Evolutionary conservation across 805 yeast species (phyloP).

Genomic region (Wickerhamomyces chambardii): DNA sequence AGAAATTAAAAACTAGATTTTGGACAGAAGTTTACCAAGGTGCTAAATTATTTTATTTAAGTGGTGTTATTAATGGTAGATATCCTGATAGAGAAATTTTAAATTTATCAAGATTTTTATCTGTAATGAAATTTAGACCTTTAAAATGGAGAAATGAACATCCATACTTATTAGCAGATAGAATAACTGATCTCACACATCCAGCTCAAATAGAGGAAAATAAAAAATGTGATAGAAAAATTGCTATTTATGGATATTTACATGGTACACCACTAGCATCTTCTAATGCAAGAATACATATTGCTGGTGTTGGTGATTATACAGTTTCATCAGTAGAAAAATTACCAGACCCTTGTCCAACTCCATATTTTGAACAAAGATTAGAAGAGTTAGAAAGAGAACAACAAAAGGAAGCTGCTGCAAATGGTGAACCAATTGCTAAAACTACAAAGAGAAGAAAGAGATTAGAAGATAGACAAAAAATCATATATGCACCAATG

Average conservation of each 20-base stretch:
- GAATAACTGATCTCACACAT: slow-evolving; percentile 90
- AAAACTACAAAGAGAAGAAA: slow-evolving; percentile 75
- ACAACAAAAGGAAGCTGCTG: slow-evolving; percentile 54
- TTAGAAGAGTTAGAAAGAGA: slow-evolving; percentile 78
- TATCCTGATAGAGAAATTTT: slow-evolving; percentile 96
- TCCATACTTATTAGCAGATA: slow-evolving; percentile 85
- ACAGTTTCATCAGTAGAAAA: slow-evolving; percentile 71
- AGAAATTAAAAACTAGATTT: slow-evolving; percentile 84
- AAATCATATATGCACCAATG: slow-evolving; percentile 97
- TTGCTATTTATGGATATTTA: slow-evolving; percentile 88
- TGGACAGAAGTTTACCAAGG: slow-evolving; percentile 99
- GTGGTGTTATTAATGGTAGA: slow-evolving; percentile 95
- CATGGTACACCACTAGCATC: slow-evolving; percentile 85
- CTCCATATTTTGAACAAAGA: slow-evolving; percentile 85
- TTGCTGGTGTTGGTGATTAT: slow-evolving; percentile 94
- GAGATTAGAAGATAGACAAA: slow-evolving; percentile 89
- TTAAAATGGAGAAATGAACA: slow-evolving; percentile 98
- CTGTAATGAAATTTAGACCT: slow-evolving; percentile 99
- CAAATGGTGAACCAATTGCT: slow-evolving; percentile 44
- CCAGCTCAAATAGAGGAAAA: slow-evolving; percentile 74
- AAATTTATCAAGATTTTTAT: slow-evolving; percentile 83
- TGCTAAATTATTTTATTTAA: slow-evolving; percentile 87
- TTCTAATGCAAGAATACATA: slow-evolving; percentile 69
- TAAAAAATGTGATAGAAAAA: slow-evolving; percentile 78
- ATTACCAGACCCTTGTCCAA: slow-evolving; percentile 97